These are phyloP conservation scores for Lichtheimia corymbifera DNA, from an alignment of 371 early-diverging fungal species.

Conservation along the genomic window DNA sequence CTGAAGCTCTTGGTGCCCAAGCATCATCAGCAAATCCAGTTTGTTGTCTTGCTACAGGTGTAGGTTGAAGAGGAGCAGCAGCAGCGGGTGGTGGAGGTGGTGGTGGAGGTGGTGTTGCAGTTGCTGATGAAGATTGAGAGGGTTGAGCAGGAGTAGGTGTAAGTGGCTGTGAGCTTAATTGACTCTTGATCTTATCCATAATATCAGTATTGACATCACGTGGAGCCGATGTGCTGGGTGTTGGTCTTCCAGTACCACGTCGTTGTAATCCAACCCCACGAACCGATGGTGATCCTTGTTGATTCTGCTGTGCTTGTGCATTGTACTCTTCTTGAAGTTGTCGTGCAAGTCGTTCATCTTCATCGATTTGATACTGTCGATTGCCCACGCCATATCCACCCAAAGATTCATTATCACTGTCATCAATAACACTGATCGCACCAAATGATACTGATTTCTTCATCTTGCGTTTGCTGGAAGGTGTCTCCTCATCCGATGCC, in stretches of 20 bases:
- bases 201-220: constrained; percentile 30
- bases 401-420: constrained; percentile 23
- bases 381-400: constrained; percentile 10
- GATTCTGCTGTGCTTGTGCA: constrained; percentile 19
- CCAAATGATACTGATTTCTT: constrained; percentile 51
- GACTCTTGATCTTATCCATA: constrained; percentile 31
- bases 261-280: constrained; percentile 27
- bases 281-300: constrained; percentile 11
- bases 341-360: constrained; percentile 79
- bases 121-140: constrained; percentile 11
- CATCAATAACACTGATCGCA: constrained; percentile 41
- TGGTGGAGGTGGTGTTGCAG: constrained; percentile 11
- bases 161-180: constrained; percentile 28
- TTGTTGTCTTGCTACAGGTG: neutral
- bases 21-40: constrained; percentile 59
- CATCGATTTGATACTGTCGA: constrained; percentile 47
- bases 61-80: constrained; percentile 6
- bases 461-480: constrained; percentile 18
- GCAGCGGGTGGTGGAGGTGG: constrained; percentile 18
- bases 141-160: constrained; percentile 28
- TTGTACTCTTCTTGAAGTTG: constrained; percentile 72
- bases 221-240: constrained; percentile 42
- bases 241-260: constrained; percentile 50
- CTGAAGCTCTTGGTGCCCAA: constrained; percentile 47
- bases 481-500: constrained; percentile 41